These are phyloP conservation scores for Ganoderma boninense DNA, from an alignment of 1,284 basidiomycete genomes.

Conservation along the genomic window DNA sequence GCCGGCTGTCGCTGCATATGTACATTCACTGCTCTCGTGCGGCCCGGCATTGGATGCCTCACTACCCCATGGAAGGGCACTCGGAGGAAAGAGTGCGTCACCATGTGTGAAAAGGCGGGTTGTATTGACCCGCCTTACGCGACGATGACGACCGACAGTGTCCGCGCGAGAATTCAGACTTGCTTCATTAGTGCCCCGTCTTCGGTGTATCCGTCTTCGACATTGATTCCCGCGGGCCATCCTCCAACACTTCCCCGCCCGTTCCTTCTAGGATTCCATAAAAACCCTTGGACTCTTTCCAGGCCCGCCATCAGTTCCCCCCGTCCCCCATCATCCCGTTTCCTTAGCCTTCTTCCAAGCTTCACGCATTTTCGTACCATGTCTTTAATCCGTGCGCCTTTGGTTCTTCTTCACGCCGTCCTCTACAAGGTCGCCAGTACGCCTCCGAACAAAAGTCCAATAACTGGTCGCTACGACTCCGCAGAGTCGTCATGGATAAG, in stretches of 20 bases:
- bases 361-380: constrained; percentile 13
- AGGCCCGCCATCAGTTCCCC: too few species aligned
- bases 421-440: constrained; percentile 63
- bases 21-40: too few species aligned
- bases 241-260: too few species aligned
- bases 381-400: constrained; percentile 48
- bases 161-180: background rate
- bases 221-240: too few species aligned
- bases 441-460: constrained; percentile 64
- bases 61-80: too few species aligned
- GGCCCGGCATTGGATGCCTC: too few species aligned
- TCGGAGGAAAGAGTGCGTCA: background rate
- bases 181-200: too few species aligned
- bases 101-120: background rate
- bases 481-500: constrained; percentile 60
- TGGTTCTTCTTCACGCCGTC: constrained; percentile 58
- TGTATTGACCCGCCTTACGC: background rate
- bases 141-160: background rate
- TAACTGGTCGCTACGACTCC: constrained; percentile 62
- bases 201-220: too few species aligned
- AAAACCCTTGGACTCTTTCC: too few species aligned
- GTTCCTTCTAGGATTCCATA: too few species aligned
- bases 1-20: too few species aligned
- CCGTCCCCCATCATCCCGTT: too few species aligned
- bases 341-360: background rate